Percentiles rank a stretch among this genome's conserved stretches.
These are phyloP conservation scores for Leishmania tropica DNA, from an alignment of 208 protist species.

Conservation along the genomic window DNA sequence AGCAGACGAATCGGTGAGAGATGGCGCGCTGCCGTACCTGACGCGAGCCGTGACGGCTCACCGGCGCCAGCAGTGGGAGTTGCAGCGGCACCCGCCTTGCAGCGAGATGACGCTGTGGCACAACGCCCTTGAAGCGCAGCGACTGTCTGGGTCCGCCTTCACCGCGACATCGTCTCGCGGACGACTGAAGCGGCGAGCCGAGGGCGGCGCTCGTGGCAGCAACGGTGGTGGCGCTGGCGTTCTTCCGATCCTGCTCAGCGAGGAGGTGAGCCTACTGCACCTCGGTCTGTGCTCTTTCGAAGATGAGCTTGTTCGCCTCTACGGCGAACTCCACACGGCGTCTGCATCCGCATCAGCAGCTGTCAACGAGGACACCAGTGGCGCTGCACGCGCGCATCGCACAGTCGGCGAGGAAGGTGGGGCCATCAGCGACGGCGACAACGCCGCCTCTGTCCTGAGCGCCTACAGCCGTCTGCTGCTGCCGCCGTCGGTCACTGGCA, in stretches of 20 bases:
- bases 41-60: constrained; percentile 34
- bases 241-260: constrained; percentile 56
- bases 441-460: constrained; percentile 11
- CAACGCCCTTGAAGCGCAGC: constrained; percentile 36
- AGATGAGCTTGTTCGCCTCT: constrained; percentile 67
- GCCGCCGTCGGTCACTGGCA: constrained; percentile 20
- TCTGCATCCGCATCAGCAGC: background rate
- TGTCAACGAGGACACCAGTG: background rate
- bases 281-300: constrained; percentile 71
- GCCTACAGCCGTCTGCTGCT: constrained; percentile 34
- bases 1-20: background rate
- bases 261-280: constrained; percentile 81
- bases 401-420: background rate
- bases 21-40: constrained; percentile 16
- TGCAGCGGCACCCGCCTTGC: constrained; percentile 39
- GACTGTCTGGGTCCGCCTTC: constrained; percentile 7
- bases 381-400: background rate
- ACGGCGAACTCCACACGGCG: constrained; percentile 29
- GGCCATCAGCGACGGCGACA: background rate
- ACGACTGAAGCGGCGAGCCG: background rate
- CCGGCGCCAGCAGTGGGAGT: constrained; percentile 41
- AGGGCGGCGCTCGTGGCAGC: background rate
- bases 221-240: constrained; percentile 4
- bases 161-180: background rate
- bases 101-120: constrained; percentile 22